Evolutionary conservation across 2,329 filamentous ascomycete genomes (phyloP).

Genomic region (Knoxdaviesia proteae): DNA sequence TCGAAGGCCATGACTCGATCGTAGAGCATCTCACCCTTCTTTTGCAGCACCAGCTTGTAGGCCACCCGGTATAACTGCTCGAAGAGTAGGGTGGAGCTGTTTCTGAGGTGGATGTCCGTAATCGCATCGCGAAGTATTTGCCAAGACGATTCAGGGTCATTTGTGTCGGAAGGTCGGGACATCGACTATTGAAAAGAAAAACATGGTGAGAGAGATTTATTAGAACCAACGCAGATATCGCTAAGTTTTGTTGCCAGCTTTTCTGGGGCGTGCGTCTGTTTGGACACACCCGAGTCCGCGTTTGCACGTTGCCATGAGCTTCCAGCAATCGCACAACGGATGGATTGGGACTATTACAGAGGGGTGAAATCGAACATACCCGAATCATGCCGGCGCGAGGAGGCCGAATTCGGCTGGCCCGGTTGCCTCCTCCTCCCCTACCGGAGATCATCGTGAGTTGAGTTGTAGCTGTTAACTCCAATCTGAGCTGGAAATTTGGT

Average conservation of each 20-base stretch:
- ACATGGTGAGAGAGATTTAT: not conserved
- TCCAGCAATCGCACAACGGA: no score
- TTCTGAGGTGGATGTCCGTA: conserved; percentile 75
- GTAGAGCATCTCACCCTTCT: conserved; percentile 68
- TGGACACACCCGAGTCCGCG: no score
- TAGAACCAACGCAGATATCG: conserved; percentile 4
- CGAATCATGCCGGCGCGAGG: conserved; percentile 1
- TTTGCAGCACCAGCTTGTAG: conserved; percentile 83
- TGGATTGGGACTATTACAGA: not conserved
- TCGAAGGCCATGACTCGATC: conserved; percentile 64
- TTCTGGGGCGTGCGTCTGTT: no score
- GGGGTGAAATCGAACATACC: no score
- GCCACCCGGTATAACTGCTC: conserved; percentile 86
- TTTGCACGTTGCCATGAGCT: no score
- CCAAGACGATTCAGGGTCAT: conserved; percentile 82
- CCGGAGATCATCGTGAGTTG: conserved; percentile 4
- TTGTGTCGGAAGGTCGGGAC: conserved; percentile 25
- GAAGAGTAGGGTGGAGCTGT: conserved; percentile 76
- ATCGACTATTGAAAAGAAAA: conserved; percentile 9
- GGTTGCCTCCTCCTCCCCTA: not conserved
- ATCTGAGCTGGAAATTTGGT: no score
- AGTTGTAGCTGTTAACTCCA: no score
- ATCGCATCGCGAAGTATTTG: conserved; percentile 54
- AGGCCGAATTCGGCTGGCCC: conserved; percentile 1
- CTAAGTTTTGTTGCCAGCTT: not conserved